These are phyloP conservation scores for Apophysomyces sp. DNA, from an alignment of 371 early-diverging fungal species.

Conservation along the genomic window DNA sequence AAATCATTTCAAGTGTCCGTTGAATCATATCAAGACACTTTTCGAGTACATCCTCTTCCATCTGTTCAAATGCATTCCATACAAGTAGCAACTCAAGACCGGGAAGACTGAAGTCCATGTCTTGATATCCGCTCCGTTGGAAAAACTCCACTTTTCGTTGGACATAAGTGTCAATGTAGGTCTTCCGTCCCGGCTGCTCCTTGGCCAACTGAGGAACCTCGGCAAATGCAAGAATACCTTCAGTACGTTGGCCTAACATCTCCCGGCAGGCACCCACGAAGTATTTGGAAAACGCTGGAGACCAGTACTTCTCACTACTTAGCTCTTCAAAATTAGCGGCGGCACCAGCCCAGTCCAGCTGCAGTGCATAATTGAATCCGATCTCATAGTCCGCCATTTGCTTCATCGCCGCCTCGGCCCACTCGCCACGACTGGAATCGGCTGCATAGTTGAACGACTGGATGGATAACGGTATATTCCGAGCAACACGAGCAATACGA, in stretches of 20 bases:
- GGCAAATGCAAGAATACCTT: constrained; percentile 52
- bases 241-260: constrained; percentile 48
- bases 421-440: constrained; percentile 54
- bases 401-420: constrained; percentile 54
- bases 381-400: constrained; percentile 60
- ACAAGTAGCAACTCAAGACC: constrained; percentile 59
- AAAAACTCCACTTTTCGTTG: constrained; percentile 53
- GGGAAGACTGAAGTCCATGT: constrained; percentile 55
- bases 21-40: constrained; percentile 42
- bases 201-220: constrained; percentile 41
- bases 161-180: constrained; percentile 58
- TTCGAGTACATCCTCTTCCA: constrained; percentile 45
- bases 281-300: constrained; percentile 58
- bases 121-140: constrained; percentile 55
- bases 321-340: constrained; percentile 46
- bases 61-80: constrained; percentile 58
- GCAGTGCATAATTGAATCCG: constrained; percentile 56
- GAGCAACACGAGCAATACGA: constrained; percentile 51
- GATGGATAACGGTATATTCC: constrained; percentile 51
- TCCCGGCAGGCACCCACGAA: constrained; percentile 59
- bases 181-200: constrained; percentile 43
- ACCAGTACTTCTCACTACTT: constrained; percentile 58
- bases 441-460: constrained; percentile 52
- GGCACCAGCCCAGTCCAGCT: constrained; percentile 55
- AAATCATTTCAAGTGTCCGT: constrained; percentile 38